Percentiles rank a stretch among this genome's conserved stretches.
Conservation (phyloP, 1,284 basidiomycete genomes). For the Meira nashicola region DNA sequence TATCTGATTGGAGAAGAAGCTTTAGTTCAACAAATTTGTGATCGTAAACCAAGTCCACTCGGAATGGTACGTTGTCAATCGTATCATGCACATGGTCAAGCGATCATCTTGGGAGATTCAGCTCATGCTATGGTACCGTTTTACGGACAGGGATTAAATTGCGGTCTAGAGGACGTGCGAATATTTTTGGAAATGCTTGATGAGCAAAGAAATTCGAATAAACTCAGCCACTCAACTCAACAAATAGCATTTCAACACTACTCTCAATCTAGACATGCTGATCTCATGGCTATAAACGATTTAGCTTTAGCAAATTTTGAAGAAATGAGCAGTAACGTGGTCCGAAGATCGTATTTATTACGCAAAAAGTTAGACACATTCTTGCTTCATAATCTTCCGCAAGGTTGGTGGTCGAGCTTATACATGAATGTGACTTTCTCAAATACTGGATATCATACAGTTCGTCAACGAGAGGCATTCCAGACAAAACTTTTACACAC, state of each 20-base stretch:
- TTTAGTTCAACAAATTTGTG: constrained; percentile 67
- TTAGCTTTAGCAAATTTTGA: constrained; percentile 91
- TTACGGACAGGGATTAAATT: constrained; percentile 94
- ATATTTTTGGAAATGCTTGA: constrained; percentile 74
- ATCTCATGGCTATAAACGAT: constrained; percentile 81
- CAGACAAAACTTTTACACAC: constrained; percentile 3
- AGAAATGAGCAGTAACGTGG: constrained; percentile 90
- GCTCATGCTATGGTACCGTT: constrained; percentile 98
- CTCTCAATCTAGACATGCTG: constrained; percentile 73
- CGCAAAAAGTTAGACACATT: constrained; percentile 70
- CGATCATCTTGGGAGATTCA: constrained; percentile 83
- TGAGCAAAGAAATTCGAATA: constrained; percentile 57
- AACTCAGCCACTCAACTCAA: neutral
- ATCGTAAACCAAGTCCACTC: constrained; percentile 79
- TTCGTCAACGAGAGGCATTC: constrained; percentile 3
- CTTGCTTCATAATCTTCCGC: constrained; percentile 64
- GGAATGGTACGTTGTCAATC: constrained; percentile 86
- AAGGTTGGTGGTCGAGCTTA: constrained; percentile 78
- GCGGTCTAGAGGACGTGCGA: constrained; percentile 93
- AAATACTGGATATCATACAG: constrained; percentile 6
- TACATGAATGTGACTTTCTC: constrained; percentile 94
- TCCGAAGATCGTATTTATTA: constrained; percentile 72
- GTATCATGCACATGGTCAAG: constrained; percentile 84
- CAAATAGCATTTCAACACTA: constrained; percentile 67
- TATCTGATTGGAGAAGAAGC: constrained; percentile 73